Conservation (phyloP, 306 rosid species). For the Medicago arabica region DNA sequence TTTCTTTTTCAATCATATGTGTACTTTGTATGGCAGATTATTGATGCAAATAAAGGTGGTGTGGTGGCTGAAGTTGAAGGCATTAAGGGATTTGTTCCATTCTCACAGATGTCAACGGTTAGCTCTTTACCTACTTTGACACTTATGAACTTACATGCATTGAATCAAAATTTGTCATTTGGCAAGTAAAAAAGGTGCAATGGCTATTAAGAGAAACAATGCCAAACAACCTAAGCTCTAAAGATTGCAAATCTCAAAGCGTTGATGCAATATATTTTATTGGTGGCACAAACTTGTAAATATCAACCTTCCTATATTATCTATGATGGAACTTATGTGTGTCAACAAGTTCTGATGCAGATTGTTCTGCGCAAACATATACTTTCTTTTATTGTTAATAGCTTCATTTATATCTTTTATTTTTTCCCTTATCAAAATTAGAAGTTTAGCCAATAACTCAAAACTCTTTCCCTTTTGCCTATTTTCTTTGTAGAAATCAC, state of each 20-base stretch:
- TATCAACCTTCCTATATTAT: slow-evolving; percentile 15
- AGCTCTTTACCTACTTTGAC: slow-evolving; percentile 48
- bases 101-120: slow-evolving; percentile 93
- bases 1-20: neutral
- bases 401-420: slow-evolving; percentile 12
- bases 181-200: neutral
- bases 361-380: slow-evolving; percentile 20
- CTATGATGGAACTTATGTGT: slow-evolving; percentile 2
- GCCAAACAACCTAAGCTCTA: neutral
- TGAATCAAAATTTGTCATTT: slow-evolving; percentile 20
- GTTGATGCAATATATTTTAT: neutral
- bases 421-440: neutral
- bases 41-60: slow-evolving; percentile 92
- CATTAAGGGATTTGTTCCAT: slow-evolving; percentile 93
- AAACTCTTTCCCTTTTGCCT: slow-evolving; percentile 28
- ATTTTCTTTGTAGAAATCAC: slow-evolving; percentile 57
- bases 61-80: slow-evolving; percentile 94
- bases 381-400: slow-evolving; percentile 12
- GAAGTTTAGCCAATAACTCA: slow-evolving; percentile 10
- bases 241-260: neutral
- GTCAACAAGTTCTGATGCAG: slow-evolving; percentile 22
- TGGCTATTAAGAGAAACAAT: neutral
- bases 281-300: slow-evolving; percentile 17
- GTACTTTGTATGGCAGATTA: slow-evolving; percentile 60
- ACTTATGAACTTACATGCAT: slow-evolving; percentile 31